These are phyloP conservation scores for Patellifolia procumbens DNA, from an alignment of 179 eudicot genomes.

Conservation along the genomic window DNA sequence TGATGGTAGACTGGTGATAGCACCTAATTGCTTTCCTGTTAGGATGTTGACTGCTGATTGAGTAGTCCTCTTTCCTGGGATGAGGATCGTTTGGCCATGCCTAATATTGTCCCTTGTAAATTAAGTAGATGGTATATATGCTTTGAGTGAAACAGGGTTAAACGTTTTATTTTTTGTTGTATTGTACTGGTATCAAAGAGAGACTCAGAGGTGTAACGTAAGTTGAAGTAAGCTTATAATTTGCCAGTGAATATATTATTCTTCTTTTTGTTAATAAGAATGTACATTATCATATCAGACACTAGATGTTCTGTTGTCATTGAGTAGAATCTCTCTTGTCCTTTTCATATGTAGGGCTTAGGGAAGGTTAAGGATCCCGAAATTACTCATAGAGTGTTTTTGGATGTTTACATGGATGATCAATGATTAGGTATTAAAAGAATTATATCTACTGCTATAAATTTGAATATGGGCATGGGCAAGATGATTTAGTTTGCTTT, in stretches of 20 bases:
- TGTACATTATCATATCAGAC: background rate
- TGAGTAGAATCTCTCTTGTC: background rate
- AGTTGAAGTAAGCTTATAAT: background rate
- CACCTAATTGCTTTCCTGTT: too few species aligned
- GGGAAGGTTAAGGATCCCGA: conserved; percentile 54
- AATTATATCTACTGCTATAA: background rate
- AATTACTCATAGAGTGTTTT: conserved; percentile 82
- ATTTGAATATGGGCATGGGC: conserved; percentile 3
- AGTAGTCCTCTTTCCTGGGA: too few species aligned
- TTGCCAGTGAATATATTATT: too few species aligned
- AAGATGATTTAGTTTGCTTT: background rate
- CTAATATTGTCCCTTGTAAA: too few species aligned
- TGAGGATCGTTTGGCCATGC: too few species aligned
- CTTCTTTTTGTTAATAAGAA: background rate
- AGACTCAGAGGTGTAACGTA: background rate
- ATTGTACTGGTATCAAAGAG: background rate
- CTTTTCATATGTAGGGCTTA: conserved; percentile 41
- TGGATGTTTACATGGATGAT: conserved; percentile 93
- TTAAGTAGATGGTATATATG: too few species aligned
- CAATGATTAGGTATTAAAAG: conserved; percentile 71
- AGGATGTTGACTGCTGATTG: too few species aligned
- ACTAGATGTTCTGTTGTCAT: background rate
- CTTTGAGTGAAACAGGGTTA: background rate
- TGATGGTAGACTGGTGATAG: background rate
- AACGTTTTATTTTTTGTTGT: background rate